Evolutionary conservation across 305 asterid species (phyloP).

Genomic region (Ajuga reptans): DNA sequence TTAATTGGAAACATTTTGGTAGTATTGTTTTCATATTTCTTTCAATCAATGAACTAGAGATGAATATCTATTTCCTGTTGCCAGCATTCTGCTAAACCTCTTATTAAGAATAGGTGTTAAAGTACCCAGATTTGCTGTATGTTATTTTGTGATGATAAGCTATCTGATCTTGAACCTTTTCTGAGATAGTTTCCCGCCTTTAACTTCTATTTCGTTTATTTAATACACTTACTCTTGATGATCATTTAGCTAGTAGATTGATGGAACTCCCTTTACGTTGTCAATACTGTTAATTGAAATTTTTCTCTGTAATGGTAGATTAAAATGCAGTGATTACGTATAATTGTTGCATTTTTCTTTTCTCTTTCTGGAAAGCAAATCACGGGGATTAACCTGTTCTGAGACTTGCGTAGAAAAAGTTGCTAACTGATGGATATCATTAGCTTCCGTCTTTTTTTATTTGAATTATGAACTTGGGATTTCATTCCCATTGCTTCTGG

Average conservation of each 20-base stretch:
- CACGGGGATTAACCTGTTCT: neutral
- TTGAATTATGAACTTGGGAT: neutral
- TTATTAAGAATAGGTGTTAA: neutral
- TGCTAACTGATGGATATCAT: neutral
- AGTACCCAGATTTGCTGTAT: neutral
- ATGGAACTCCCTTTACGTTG: neutral
- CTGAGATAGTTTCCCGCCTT: neutral
- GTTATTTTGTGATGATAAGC: neutral
- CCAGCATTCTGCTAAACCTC: neutral
- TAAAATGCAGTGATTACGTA: neutral
- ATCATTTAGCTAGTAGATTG: neutral
- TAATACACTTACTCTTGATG: neutral
- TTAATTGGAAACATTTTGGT: neutral
- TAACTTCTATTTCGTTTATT: neutral
- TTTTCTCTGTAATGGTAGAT: neutral
- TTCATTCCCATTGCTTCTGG: neutral
- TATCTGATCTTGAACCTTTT: neutral
- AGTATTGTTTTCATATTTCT: neutral
- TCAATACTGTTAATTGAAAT: neutral
- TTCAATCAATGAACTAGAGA: neutral
- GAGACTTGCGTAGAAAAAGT: neutral
- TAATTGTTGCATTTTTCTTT: neutral
- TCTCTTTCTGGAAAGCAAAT: neutral
- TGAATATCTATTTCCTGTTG: conserved; percentile 1
- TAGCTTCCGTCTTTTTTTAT: neutral